Percentiles rank a stretch among this genome's conserved stretches.
Conservation (phyloP, 352 stramenopile genomes). For the Aphanomyces invadans region DNA sequence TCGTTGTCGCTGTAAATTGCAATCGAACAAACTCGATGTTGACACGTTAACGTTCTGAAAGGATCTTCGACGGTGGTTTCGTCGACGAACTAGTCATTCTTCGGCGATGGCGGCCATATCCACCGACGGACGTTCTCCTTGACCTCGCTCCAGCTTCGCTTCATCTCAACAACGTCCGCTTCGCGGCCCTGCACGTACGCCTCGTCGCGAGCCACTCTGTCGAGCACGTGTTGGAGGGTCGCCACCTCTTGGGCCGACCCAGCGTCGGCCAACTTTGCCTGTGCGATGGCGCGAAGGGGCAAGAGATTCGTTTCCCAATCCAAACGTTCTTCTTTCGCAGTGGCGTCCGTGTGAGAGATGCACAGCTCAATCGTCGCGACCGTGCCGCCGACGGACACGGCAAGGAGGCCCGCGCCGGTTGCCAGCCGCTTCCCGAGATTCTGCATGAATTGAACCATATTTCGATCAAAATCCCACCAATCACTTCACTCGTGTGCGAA, state of each 20-base stretch:
- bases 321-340: not conserved
- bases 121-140: not conserved
- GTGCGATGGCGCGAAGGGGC: not conserved
- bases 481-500: too few relatives aligned
- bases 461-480: not conserved
- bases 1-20: not conserved
- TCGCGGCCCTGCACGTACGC: not conserved
- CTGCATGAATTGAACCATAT: slow-evolving; percentile 7
- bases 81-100: not conserved
- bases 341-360: slow-evolving; percentile 7
- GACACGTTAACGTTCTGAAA: not conserved
- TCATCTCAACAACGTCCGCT: slow-evolving; percentile 19
- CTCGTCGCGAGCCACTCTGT: not conserved
- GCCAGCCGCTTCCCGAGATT: not conserved
- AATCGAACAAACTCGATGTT: not conserved
- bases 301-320: slow-evolving; percentile 2
- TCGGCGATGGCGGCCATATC: not conserved
- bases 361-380: slow-evolving; percentile 6
- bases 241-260: not conserved
- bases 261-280: not conserved
- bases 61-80: not conserved
- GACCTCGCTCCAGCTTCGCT: slow-evolving; percentile 13
- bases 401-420: not conserved
- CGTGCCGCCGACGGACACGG: slow-evolving; percentile 5
- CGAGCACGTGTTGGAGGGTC: slow-evolving; percentile 1